phyloP scores from a whole-genome alignment of 2,329 filamentous ascomycete genomes.

The Colletotrichum tabaci region DNA sequence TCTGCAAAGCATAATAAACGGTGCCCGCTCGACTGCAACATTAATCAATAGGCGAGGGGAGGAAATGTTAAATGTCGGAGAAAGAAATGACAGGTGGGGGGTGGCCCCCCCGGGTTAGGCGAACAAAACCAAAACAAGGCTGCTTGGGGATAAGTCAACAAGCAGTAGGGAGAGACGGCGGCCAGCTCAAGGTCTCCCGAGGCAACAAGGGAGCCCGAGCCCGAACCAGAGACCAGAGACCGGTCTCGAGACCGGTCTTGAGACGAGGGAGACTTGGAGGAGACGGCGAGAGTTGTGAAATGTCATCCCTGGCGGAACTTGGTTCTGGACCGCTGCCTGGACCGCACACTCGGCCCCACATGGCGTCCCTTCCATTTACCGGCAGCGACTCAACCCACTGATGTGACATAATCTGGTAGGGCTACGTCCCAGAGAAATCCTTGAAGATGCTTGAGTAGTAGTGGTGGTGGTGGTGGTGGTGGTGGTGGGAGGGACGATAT shows the following conservation, averaged over 20 bases:
- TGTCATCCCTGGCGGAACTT: constrained; percentile 2
- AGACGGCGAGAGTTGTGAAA: background rate
- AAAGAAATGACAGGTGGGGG: constrained; percentile 18
- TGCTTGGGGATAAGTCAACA: background rate
- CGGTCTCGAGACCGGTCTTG: background rate
- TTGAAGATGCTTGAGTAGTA: background rate
- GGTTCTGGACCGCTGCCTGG: constrained; percentile 12
- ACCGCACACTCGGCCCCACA: constrained; percentile 11
- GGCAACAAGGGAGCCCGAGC: too few relatives aligned
- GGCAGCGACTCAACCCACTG: constrained; percentile 10
- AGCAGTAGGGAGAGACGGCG: too few relatives aligned
- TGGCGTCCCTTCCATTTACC: constrained; percentile 15
- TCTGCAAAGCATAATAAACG: constrained; percentile 11
- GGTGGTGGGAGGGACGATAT: background rate
- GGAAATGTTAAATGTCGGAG: background rate
- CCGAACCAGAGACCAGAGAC: background rate
- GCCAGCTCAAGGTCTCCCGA: too few relatives aligned
- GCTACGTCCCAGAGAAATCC: constrained; percentile 25
- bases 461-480: constrained; percentile 8
- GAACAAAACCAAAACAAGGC: background rate
- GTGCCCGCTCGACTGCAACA: constrained; percentile 8
- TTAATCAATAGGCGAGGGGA: constrained; percentile 8
- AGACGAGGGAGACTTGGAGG: background rate
- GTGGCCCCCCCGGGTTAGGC: background rate
- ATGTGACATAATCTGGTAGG: constrained; percentile 28